Percentiles rank a stretch among this genome's conserved stretches.
Evolutionary conservation across 768 basidiomycete genomes (phyloP).

Genomic region (Boletus subparvulus): DNA sequence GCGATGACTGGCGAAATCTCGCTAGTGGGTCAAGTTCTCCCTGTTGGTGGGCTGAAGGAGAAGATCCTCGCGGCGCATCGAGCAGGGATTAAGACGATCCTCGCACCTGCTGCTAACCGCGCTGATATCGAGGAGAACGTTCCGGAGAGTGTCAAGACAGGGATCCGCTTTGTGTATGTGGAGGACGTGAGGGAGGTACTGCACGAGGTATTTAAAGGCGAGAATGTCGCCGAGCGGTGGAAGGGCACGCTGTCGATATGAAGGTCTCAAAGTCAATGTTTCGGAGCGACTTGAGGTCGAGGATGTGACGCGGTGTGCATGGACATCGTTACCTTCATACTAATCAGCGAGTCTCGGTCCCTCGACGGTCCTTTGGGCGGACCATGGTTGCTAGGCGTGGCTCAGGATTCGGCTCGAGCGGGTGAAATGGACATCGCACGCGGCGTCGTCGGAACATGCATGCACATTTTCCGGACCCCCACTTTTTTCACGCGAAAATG

Average conservation of each 20-base stretch:
- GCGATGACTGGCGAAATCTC: slow-evolving; percentile 99
- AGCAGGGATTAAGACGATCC: slow-evolving; percentile 90
- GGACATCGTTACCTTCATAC: neutral
- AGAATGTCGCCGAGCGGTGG: slow-evolving; percentile 60
- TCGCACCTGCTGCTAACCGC: slow-evolving; percentile 84
- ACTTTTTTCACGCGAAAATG: neutral
- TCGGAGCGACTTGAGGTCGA: neutral
- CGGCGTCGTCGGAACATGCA: neutral
- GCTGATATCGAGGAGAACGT: slow-evolving; percentile 98
- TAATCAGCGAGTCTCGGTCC: neutral
- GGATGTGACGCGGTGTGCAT: neutral
- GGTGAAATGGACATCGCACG: neutral
- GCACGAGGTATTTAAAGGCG: slow-evolving; percentile 77
- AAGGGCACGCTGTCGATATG: slow-evolving; percentile 53
- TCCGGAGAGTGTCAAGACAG: slow-evolving; percentile 91
- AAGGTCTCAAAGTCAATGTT: neutral
- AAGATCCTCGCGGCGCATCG: slow-evolving; percentile 97
- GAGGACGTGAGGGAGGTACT: slow-evolving; percentile 90
- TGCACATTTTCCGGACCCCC: neutral
- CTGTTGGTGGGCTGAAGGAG: slow-evolving; percentile 94
- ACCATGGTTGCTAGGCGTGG: neutral
- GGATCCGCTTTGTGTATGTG: slow-evolving; percentile 93
- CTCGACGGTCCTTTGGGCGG: neutral
- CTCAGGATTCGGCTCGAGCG: neutral
- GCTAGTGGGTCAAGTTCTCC: slow-evolving; percentile 91